Base-by-base conservation (phyloP, 2,329 filamentous ascomycete species). In the Cercospora sp. region DNA sequence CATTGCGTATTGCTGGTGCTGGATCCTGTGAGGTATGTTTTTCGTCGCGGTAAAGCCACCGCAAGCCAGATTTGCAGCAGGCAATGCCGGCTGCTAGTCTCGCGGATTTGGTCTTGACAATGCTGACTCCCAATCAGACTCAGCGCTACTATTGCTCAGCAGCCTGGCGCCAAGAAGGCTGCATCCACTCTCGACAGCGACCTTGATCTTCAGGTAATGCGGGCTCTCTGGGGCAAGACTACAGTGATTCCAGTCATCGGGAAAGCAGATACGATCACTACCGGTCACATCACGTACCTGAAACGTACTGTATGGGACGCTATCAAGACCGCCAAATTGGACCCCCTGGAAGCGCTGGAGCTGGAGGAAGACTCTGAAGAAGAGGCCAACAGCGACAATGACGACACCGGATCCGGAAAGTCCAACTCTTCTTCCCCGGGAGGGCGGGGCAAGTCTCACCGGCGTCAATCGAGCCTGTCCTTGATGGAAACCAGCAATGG, bases 211-310 rank as follows among this genome's bases (percentile, higher is more conserved):
- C 93, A 97, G 77, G 91, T 97, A 66, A 85, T 99, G 75, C 91
- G 91, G 59, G 91, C 91, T 16, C 86, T 99, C 30, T 90, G 96
- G 79, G 91, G 92, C 75, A 97, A 97, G 84, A 98, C 95, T 0
- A 96, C 93, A 0, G 93, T 98, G 67, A 92, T 99, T 58, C 95
- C 95, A 0, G 90, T 99, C 67, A 94, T 99, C 76, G 91, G 93
- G 77, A 99, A 99, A 81, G 94, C 95, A 45, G 95, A 99, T 79
- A 97, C 94, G 13, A 91, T 98, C 74, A 98, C 95, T n/a, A 90
- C 91, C 0, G 91, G 91, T 63, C 95, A 99, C 81, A 98, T 98
- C 95, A 85, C 87, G 57, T 90, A 92, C 75, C 86, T 99, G 72
- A 97, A 97, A 84, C 93, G 90, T 81, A 90, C 90, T 12, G 94